phyloP scores from a whole-genome alignment of 805 yeast genomes.

The Kregervanrija pseudodelftensis region DNA sequence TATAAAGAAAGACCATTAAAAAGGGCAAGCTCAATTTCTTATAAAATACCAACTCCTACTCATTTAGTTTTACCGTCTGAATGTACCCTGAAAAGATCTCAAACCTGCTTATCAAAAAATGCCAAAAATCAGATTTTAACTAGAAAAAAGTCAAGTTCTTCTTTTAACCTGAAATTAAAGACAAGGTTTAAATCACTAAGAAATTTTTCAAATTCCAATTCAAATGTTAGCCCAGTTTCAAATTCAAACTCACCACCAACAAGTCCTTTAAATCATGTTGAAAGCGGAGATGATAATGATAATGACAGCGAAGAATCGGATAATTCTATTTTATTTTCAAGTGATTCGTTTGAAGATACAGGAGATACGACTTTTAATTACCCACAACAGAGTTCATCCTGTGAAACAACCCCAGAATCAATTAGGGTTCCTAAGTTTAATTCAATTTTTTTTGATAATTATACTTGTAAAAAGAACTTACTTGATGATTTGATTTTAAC shows the following conservation, averaged over 20 bases:
- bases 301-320: slow-evolving; percentile 1
- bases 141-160: slow-evolving; percentile 7
- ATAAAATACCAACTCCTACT: slow-evolving; percentile 16
- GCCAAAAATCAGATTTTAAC: slow-evolving; percentile 11
- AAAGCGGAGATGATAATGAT: slow-evolving; percentile 1
- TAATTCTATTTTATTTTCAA: slow-evolving; percentile 3
- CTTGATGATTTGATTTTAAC: not conserved
- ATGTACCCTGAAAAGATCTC: not conserved
- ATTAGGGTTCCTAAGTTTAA: not conserved
- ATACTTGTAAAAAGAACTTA: slow-evolving; percentile 1
- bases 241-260: slow-evolving; percentile 6
- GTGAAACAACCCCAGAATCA: slow-evolving; percentile 4
- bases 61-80: slow-evolving; percentile 3
- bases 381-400: not conserved
- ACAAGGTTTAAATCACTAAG: slow-evolving; percentile 3
- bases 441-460: not conserved
- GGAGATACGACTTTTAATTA: slow-evolving; percentile 3
- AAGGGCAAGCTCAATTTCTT: slow-evolving; percentile 23
- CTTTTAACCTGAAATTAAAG: slow-evolving; percentile 1
- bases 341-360: slow-evolving; percentile 1
- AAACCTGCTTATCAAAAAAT: slow-evolving; percentile 10
- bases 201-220: not conserved
- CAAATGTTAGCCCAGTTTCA: not conserved
- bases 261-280: slow-evolving; percentile 1
- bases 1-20: slow-evolving; percentile 21